Percentiles rank a stretch among this genome's conserved stretches.
phyloP scores from a whole-genome alignment of 164 flowering plant species.

The Vitis amurensis region DNA sequence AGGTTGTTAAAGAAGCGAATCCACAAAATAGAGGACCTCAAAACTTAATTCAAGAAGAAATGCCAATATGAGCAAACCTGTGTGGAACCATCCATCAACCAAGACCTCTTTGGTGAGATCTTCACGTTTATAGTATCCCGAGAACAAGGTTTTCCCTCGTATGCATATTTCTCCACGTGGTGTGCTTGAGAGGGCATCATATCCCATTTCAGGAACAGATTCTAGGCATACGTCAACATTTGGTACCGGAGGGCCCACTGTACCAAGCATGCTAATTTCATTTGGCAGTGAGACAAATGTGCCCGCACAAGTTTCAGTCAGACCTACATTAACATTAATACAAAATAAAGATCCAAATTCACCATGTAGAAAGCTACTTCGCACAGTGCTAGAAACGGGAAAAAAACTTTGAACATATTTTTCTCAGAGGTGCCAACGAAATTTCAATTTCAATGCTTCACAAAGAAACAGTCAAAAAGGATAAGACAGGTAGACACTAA shows the following conservation, averaged over 20 bases:
- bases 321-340: slow-evolving; percentile 45
- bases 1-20: background rate
- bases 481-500: too few species aligned
- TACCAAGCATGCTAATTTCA: slow-evolving; percentile 79
- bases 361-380: too few species aligned
- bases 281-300: slow-evolving; percentile 83
- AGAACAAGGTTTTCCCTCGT: slow-evolving; percentile 75
- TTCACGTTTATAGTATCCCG: slow-evolving; percentile 89
- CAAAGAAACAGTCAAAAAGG: too few species aligned
- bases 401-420: background rate
- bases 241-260: slow-evolving; percentile 96
- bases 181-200: slow-evolving; percentile 77
- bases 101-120: slow-evolving; percentile 89
- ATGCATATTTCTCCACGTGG: slow-evolving; percentile 96
- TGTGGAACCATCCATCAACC: slow-evolving; percentile 95
- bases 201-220: slow-evolving; percentile 99
- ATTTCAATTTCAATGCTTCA: too few species aligned
- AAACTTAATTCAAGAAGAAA: slow-evolving; percentile 2
- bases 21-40: background rate
- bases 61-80: slow-evolving; percentile 51
- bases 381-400: background rate
- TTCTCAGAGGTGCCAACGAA: too few species aligned
- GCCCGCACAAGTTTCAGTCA: slow-evolving; percentile 97
- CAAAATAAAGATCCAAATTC: background rate
- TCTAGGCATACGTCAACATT: slow-evolving; percentile 86